Conservation (phyloP, 805 yeast species). For the Sugiyamaella lignohabitans region DNA sequence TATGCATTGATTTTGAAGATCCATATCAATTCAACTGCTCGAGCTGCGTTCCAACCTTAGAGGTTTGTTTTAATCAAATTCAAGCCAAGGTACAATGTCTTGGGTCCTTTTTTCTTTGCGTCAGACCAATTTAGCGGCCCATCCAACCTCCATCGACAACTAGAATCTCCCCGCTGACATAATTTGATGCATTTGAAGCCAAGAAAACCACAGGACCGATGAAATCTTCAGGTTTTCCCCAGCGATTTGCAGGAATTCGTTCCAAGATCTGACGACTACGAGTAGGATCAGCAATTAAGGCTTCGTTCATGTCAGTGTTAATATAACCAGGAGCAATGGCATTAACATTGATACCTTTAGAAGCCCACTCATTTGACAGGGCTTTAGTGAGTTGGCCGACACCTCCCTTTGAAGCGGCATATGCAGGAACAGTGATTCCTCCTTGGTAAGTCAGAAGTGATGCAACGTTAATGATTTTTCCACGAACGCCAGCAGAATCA, state of each 20-base stretch:
- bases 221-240: constrained; percentile 78
- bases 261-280: constrained; percentile 52
- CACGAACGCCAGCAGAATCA: constrained; percentile 58
- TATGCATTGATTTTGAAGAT: too few relatives aligned
- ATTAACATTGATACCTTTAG: constrained; percentile 49
- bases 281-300: constrained; percentile 37
- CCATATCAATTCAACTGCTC: too few relatives aligned
- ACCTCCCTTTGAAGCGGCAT: constrained; percentile 64
- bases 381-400: constrained; percentile 56
- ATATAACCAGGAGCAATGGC: constrained; percentile 74
- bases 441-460: constrained; percentile 60
- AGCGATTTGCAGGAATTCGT: constrained; percentile 65
- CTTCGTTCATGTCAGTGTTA: constrained; percentile 45
- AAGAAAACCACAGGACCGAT: constrained; percentile 68
- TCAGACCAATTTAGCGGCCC: constrained; percentile 11
- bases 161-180: constrained; percentile 75
- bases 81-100: too few relatives aligned
- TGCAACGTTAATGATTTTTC: constrained; percentile 36
- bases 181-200: constrained; percentile 63
- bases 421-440: constrained; percentile 46
- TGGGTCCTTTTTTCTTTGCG: too few relatives aligned
- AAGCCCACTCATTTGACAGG: constrained; percentile 65
- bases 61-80: too few relatives aligned
- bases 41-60: too few relatives aligned
- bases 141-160: constrained; percentile 67